Evolutionary conservation across 192 early-diverging fungal genomes (phyloP).

Genomic region (Coemansia reversa): DNA sequence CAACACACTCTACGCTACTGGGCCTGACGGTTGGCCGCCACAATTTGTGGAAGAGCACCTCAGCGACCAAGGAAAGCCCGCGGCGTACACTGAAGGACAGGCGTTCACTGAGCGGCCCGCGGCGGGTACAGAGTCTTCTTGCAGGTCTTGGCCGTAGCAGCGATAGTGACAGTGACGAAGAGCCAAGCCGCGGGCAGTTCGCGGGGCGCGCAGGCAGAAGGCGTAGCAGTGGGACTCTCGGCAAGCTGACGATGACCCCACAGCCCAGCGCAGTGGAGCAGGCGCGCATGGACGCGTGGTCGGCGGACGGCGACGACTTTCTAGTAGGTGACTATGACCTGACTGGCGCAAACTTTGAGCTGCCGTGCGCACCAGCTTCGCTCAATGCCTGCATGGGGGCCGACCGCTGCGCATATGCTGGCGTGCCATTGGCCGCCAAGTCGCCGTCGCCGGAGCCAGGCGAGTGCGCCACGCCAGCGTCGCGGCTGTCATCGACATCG

Average conservation of each 20-base stretch:
- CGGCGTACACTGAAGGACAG: neutral
- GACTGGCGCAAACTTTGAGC: slow-evolving; percentile 43
- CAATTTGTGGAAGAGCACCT: neutral
- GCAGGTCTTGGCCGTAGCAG: slow-evolving; percentile 7
- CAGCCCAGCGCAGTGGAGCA: slow-evolving; percentile 33
- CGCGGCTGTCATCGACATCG: slow-evolving; percentile 48
- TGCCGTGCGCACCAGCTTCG: slow-evolving; percentile 6
- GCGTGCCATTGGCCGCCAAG: neutral
- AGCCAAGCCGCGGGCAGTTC: neutral
- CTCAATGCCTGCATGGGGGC: neutral
- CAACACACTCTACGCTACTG: slow-evolving; percentile 17
- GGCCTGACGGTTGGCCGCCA: slow-evolving; percentile 2
- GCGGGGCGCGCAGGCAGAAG: slow-evolving; percentile 1
- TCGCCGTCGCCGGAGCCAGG: neutral
- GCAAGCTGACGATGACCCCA: slow-evolving; percentile 24
- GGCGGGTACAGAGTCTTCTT: slow-evolving; percentile 4
- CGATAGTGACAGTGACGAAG: neutral
- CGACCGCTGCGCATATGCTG: neutral
- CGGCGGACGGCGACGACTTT: slow-evolving; percentile 49
- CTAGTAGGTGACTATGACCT: slow-evolving; percentile 41
- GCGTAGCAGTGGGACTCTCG: slow-evolving; percentile 19
- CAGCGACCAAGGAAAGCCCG: neutral
- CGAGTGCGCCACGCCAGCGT: slow-evolving; percentile 22
- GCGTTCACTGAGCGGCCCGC: neutral
- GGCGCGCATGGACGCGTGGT: slow-evolving; percentile 49